Evolutionary conservation across 306 rosid species (phyloP).

Genomic region (Spatholobus suberectus): DNA sequence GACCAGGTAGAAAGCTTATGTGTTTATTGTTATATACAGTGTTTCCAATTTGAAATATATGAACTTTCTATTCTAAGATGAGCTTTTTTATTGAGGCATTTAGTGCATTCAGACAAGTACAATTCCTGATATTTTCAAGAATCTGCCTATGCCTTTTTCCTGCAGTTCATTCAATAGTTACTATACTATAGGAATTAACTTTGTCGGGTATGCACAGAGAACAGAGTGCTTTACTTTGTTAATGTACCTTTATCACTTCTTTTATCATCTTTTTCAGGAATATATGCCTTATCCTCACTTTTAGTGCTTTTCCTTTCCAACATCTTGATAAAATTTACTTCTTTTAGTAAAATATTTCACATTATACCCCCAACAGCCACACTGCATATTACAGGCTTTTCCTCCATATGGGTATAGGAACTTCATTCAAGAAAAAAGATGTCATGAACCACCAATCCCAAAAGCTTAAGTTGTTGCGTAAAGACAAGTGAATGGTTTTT

Average conservation of each 20-base stretch:
- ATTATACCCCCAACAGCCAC: background rate
- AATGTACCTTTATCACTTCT: conserved; percentile 17
- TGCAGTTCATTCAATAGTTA: background rate
- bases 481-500: background rate
- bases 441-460: background rate
- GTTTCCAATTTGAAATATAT: conserved; percentile 1
- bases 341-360: background rate
- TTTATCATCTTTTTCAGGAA: conserved; percentile 5
- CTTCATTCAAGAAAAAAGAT: background rate
- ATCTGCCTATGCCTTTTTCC: background rate
- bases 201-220: conserved; percentile 6
- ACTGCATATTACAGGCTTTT: background rate
- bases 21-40: background rate
- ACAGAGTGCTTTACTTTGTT: conserved; percentile 22
- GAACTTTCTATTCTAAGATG: background rate
- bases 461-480: background rate
- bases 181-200: conserved; percentile 1
- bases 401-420: background rate
- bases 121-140: conserved; percentile 21
- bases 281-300: conserved; percentile 8
- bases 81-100: background rate
- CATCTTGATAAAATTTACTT: background rate
- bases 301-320: background rate
- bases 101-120: background rate
- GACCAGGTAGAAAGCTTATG: conserved; percentile 24